Conservation (phyloP, 257 asterid genomes). For the Anisodus acutangulus region DNA sequence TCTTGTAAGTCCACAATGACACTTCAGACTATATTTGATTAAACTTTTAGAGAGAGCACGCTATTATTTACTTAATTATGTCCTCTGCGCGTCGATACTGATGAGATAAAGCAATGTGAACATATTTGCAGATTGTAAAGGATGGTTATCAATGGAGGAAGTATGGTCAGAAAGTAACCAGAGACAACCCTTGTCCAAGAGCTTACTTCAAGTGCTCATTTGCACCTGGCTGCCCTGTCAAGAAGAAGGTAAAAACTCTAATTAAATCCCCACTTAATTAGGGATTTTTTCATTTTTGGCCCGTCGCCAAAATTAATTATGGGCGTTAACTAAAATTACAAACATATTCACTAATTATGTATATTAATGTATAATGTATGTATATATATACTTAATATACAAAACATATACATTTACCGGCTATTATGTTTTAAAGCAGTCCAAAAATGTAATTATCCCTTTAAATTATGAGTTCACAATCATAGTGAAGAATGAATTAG, state of each 20-base stretch:
- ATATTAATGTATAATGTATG: too few species aligned
- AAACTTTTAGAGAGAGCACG: not conserved
- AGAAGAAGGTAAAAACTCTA: slow-evolving; percentile 71
- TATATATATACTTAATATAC: too few species aligned
- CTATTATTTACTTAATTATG: not conserved
- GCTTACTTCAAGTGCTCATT: slow-evolving; percentile 94
- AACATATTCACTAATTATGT: too few species aligned
- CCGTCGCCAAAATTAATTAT: too few species aligned
- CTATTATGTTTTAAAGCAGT: too few species aligned
- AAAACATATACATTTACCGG: too few species aligned
- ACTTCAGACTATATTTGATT: not conserved
- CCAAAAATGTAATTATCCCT: too few species aligned
- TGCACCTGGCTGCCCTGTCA: slow-evolving; percentile 92
- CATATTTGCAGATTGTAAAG: slow-evolving; percentile 64
- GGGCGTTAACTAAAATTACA: too few species aligned
- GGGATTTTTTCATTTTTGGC: too few species aligned
- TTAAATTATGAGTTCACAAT: not conserved
- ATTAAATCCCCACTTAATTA: not conserved
- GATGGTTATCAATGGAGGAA: slow-evolving; percentile 99
- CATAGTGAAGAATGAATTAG: not conserved
- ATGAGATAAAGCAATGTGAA: not conserved
- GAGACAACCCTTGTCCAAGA: slow-evolving; percentile 95
- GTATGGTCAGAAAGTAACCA: slow-evolving; percentile 93
- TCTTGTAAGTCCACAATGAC: slow-evolving; percentile 66
- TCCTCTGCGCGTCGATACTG: not conserved